Conservation (phyloP, 1,284 basidiomycete genomes). For the Ceratorhiza oryzae-sativae region DNA sequence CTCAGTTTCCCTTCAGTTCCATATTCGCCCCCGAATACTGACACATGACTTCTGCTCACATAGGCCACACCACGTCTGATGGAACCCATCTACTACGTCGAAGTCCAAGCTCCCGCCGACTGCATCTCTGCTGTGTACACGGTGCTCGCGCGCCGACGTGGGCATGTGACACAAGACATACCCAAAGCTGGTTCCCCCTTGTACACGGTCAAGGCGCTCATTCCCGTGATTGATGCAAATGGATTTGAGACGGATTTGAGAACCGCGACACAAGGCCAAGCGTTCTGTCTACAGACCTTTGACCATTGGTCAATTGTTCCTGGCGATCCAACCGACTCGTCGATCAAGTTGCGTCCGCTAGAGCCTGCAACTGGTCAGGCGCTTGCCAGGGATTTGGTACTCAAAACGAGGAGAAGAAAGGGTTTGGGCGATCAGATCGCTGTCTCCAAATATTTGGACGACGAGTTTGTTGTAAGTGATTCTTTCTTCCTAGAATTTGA, state of each 20-base stretch:
- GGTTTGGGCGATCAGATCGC: constrained; percentile 93
- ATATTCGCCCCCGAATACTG: not conserved
- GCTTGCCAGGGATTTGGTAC: constrained; percentile 87
- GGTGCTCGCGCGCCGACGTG: constrained; percentile 92
- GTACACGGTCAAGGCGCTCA: constrained; percentile 96
- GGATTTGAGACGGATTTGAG: constrained; percentile 98
- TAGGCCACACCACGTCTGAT: constrained; percentile 90
- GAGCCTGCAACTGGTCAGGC: constrained; percentile 97
- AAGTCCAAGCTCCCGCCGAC: constrained; percentile 98
- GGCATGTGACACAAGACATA: constrained; percentile 96
- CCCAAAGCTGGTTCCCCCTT: constrained; percentile 97
- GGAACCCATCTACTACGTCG: constrained; percentile 98
- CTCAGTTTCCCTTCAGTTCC: not conserved
- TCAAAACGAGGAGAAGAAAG: constrained; percentile 96
- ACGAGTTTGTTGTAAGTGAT: constrained; percentile 81
- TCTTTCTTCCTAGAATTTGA: constrained; percentile 5
- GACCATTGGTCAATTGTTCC: constrained; percentile 99
- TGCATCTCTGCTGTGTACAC: constrained; percentile 98
- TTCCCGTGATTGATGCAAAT: constrained; percentile 98
- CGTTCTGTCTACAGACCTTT: constrained; percentile 95
- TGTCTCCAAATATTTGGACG: constrained; percentile 92
- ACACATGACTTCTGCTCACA: not conserved
- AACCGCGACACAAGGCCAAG: constrained; percentile 97
- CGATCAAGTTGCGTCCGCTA: constrained; percentile 91
- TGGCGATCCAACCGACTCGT: constrained; percentile 96